Base-by-base conservation (phyloP, 495 filamentous ascomycete species). In the Terfezia claveryi region DNA sequence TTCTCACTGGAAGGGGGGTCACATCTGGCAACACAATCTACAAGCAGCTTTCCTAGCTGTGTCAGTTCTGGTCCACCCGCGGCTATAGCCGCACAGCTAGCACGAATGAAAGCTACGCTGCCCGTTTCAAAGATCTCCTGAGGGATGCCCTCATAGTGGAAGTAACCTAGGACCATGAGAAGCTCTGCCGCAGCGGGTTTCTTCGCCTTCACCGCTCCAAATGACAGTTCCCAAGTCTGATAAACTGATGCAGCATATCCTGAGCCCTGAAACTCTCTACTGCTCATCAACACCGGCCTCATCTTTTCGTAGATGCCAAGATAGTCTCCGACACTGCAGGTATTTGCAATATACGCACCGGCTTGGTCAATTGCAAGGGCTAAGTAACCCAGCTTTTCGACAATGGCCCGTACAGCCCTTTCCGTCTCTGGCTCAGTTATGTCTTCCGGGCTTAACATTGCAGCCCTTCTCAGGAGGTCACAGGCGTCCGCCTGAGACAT, bases 341-440 rank as follows among this genome's bases (percentile, higher is more conserved):
- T 54, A 36, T 51, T 56, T 16, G 37, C 23, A 51, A 58, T 58
- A 20, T 56, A 56, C 27, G 56, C 56, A 37, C 59, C 57, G 6
- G 59, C 59, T 46, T 59, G 59, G 38, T 49, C 54, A 20, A 59
- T 59, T 11, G 50, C 56, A 23, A 61, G 51, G 37, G 59, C 50
- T 16, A 61, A 27, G 32, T 46, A 49, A 4, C 57, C 53, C 23
- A 61, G 10, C 38, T 46, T 46, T 38, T 59, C 11, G 10, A 46
- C 44, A 12, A 61, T 44, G 17, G 12, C 8, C 4, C 14, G 14
- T 14, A 8, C 41, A 46, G 4, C 14, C 8, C 4, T 46, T 50
- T n/a, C 17, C 2, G 12, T 37, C n/a, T 16, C 38, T 14, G 10
- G 10, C n/a, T 52, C 23, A 16, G 32, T 17, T 12, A 4, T 27